Evolutionary conservation across 129 eudicot genomes (phyloP).

Genomic region (Rutidosis leptorrhynchoides): DNA sequence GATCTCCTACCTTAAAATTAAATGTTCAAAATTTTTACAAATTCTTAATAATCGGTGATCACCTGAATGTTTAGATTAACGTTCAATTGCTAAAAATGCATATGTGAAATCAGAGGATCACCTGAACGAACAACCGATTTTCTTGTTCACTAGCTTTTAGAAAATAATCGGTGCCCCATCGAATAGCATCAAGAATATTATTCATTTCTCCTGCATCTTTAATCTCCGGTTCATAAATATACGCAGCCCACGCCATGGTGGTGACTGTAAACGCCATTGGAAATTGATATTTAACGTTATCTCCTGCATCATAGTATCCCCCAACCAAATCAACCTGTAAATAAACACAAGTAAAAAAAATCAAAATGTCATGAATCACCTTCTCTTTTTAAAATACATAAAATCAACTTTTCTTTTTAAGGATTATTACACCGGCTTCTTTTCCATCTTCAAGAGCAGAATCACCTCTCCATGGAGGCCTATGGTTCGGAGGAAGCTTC

Average conservation of each 20-base stretch:
- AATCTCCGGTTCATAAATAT: constrained; percentile 42
- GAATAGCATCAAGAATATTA: constrained; percentile 44
- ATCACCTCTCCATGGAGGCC: constrained; percentile 80
- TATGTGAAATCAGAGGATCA: constrained; percentile 10
- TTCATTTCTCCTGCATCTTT: constrained; percentile 54
- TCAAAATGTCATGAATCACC: not conserved
- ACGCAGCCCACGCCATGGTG: constrained; percentile 73
- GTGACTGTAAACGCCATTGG: constrained; percentile 91
- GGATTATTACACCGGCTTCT: constrained; percentile 45
- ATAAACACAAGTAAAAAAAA: not conserved
- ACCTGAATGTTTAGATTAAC: too few species aligned
- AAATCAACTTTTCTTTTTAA: not conserved
- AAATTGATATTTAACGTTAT: constrained; percentile 74
- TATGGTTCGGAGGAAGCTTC: constrained; percentile 62
- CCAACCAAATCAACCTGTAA: constrained; percentile 79
- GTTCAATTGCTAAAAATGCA: not conserved
- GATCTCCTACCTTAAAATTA: constrained; percentile 68
- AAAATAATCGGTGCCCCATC: constrained; percentile 86
- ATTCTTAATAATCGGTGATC: too few species aligned
- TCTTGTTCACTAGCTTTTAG: constrained; percentile 49
- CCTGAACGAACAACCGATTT: constrained; percentile 69
- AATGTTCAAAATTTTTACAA: not conserved
- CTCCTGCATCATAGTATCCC: constrained; percentile 96
- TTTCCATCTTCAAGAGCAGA: constrained; percentile 77
- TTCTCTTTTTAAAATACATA: not conserved